Conservation (phyloP, 1,284 basidiomycete genomes). For the Veloboletus limbatus region DNA sequence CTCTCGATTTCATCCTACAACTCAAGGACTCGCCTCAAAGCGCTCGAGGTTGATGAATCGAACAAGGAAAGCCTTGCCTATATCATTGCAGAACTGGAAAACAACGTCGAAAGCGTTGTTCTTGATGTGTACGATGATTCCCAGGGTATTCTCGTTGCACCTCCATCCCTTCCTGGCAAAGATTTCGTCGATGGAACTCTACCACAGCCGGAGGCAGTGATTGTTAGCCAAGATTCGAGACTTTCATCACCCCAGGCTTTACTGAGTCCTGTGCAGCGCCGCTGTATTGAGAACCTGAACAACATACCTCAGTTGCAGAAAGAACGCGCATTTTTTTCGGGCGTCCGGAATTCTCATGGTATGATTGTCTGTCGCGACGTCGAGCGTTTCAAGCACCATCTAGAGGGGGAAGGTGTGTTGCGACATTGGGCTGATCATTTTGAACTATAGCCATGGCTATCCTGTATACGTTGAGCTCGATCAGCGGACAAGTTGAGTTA, state of each 20-base stretch:
- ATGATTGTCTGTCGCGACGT: constrained; percentile 67
- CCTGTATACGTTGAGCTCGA: no score
- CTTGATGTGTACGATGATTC: constrained; percentile 36
- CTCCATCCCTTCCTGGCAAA: background rate
- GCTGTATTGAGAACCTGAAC: constrained; percentile 53
- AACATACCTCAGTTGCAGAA: constrained; percentile 64
- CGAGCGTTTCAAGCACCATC: constrained; percentile 54
- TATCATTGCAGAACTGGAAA: constrained; percentile 55
- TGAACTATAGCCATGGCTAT: constrained; percentile 29
- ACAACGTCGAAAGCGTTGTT: constrained; percentile 51
- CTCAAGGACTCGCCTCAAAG: constrained; percentile 58
- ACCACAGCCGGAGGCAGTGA: constrained; percentile 6
- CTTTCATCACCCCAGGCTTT: constrained; percentile 40
- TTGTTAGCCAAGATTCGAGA: constrained; percentile 9
- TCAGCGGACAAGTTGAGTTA: no score
- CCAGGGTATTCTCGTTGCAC: constrained; percentile 4
- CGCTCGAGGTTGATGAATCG: constrained; percentile 51
- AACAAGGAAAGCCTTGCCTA: constrained; percentile 47
- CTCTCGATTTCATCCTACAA: constrained; percentile 50
- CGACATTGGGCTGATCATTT: constrained; percentile 73
- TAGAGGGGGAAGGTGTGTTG: constrained; percentile 58
- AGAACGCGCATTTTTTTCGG: constrained; percentile 58
- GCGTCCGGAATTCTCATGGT: constrained; percentile 62
- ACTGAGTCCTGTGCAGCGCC: constrained; percentile 55
- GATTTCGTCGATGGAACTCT: background rate